Evolutionary conservation across 257 asterid genomes (phyloP), one percentile per base, ranked within the genome.

Genomic region (Anisodus tanguticus): DNA sequence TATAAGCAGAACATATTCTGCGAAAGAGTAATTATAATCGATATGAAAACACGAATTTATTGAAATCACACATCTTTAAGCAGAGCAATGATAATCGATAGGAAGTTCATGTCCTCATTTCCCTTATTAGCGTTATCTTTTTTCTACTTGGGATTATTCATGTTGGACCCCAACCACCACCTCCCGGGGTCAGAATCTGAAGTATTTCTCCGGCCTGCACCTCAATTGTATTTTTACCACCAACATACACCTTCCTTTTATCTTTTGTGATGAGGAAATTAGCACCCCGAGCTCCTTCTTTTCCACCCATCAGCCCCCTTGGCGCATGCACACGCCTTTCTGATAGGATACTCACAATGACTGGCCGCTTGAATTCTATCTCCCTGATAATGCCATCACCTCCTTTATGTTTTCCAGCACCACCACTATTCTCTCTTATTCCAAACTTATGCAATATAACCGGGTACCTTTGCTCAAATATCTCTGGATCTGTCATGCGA

Each of bases 401-500:
- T 53, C 99, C 99, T 86, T 91, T 92, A 74, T 86, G 93, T 64
- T 83, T 53, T 74, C 99, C 99, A 58, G 74, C 83, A 69, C 99
- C 99, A 12, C 99, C 98, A 82, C 99, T 94, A 37, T 86, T 82
- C 92, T 93, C 94, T 85, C 98, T 86, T 54, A 94, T 85, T 62
- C 97, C 98, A 13, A 93, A 96, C 86, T 88, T 90, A 74, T 90
- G 99, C 43, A 96, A 82, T 12, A 96, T 4, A 88, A 94, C 98
- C 0, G 98, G 99, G 88, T 96, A 96, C 57, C 99, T 90, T 88
- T 96, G 98, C 91, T 94, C 98, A 80, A 94, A 94, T 39, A 96
- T 96, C 92, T 96, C 98, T 0, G 99, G 99, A 84, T 96, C 99
- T 4, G 98, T 96, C 98, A 96, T 96, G 11, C 99, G 97, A 17